These are phyloP conservation scores for Paecilomyces niveus DNA, from an alignment of 2,329 filamentous ascomycete genomes.

Conservation along the genomic window DNA sequence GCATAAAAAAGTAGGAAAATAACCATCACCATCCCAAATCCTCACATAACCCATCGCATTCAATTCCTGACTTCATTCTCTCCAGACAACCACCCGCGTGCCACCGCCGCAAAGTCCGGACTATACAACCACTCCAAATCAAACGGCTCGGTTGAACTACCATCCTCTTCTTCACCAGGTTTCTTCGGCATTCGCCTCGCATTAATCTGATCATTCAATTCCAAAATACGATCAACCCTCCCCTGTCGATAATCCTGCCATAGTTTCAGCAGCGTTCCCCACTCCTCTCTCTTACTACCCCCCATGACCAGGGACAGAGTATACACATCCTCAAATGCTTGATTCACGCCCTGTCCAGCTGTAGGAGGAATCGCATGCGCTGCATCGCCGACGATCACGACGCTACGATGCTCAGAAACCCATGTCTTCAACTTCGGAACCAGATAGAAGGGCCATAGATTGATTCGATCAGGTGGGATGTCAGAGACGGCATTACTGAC, in stretches of 20 bases:
- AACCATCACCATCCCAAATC: too few relatives aligned
- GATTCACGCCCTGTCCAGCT: slow-evolving; percentile 52
- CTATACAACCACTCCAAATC: too few relatives aligned
- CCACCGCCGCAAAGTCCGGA: too few relatives aligned
- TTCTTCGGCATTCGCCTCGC: slow-evolving; percentile 37
- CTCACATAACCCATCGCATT: too few relatives aligned
- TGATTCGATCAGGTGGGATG: slow-evolving; percentile 30
- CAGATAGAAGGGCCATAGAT: slow-evolving; percentile 45
- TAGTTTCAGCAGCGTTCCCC: slow-evolving; percentile 18
- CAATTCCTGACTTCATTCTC: too few relatives aligned
- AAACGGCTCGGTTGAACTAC: too few relatives aligned
- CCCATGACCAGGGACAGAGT: slow-evolving; percentile 35
- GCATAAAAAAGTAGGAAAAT: too few relatives aligned
- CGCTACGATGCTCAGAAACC: slow-evolving; percentile 29
- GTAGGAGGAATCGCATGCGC: slow-evolving; percentile 57
- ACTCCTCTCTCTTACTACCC: slow-evolving; percentile 8
- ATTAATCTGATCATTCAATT: slow-evolving; percentile 44
- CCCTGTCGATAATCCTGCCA: slow-evolving; percentile 46
- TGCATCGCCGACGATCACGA: slow-evolving; percentile 52
- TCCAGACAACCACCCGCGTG: too few relatives aligned
- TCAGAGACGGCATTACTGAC: slow-evolving; percentile 32
- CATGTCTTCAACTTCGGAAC: slow-evolving; percentile 43
- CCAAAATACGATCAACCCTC: slow-evolving; percentile 42
- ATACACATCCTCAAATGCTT: slow-evolving; percentile 50
- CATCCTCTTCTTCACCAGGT: too few relatives aligned